phyloP scores from a whole-genome alignment of 768 basidiomycete genomes.

The Podaxis sp. region DNA sequence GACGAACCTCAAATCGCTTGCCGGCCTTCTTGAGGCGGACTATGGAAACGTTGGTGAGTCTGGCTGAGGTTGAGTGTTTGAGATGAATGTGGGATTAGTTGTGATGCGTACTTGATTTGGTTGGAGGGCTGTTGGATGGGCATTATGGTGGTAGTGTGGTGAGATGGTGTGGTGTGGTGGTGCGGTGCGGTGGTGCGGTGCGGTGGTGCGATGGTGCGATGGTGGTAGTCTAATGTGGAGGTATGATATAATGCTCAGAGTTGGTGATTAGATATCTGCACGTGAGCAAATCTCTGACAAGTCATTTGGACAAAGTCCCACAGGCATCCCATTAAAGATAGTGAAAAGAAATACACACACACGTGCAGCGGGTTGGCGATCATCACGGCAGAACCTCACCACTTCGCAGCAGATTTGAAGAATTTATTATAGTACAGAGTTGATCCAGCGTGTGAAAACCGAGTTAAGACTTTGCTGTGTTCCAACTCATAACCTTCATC shows the following conservation, averaged over 20 bases:
- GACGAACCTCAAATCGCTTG: constrained; percentile 87
- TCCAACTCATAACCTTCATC: constrained; percentile 5
- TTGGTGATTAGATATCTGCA: neutral
- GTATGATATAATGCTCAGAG: neutral
- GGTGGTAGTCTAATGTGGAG: neutral
- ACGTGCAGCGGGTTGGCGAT: neutral
- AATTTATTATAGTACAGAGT: neutral
- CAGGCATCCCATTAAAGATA: too few relatives aligned
- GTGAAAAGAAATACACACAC: too few relatives aligned
- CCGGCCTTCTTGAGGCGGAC: constrained; percentile 96
- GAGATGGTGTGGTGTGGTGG: neutral
- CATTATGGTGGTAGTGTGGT: constrained; percentile 25
- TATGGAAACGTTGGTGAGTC: constrained; percentile 95
- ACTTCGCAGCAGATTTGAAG: neutral
- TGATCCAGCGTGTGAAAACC: constrained; percentile 15
- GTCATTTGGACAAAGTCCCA: too few relatives aligned
- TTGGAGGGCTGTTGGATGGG: constrained; percentile 82
- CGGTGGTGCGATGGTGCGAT: too few relatives aligned
- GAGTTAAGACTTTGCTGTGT: neutral
- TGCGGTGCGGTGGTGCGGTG: constrained; percentile 1
- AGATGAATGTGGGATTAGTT: neutral
- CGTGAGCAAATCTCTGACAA: neutral
- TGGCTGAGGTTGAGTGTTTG: constrained; percentile 22
- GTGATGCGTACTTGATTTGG: constrained; percentile 68
- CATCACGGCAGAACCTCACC: neutral